Percentiles rank a stretch among this genome's conserved stretches.
Evolutionary conservation across 2,329 filamentous ascomycete genomes (phyloP).

Genomic region (Fusarium sublunatum): DNA sequence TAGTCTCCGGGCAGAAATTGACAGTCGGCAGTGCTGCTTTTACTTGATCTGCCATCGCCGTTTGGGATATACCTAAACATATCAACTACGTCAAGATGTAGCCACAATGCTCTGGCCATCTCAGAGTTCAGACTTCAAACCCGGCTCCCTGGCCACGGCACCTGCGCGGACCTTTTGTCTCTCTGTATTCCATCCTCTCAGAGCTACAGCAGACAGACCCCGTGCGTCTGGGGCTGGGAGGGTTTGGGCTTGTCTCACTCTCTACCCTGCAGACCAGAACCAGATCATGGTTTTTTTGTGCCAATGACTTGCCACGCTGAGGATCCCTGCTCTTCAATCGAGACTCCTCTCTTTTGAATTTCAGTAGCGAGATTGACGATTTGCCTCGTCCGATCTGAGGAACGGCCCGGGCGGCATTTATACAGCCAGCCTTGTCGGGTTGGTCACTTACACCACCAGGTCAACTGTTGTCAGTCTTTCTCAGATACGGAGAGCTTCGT

Average conservation of each 20-base stretch:
- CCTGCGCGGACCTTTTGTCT: slow-evolving; percentile 24
- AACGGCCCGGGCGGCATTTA: slow-evolving; percentile 29
- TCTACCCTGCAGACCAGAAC: slow-evolving; percentile 6
- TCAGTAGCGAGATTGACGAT: neutral
- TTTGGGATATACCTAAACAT: neutral
- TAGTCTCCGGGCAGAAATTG: slow-evolving; percentile 24
- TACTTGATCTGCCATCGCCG: neutral
- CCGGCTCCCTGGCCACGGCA: slow-evolving; percentile 39
- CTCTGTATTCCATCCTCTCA: slow-evolving; percentile 15
- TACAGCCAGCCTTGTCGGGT: slow-evolving; percentile 22
- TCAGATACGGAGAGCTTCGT: neutral
- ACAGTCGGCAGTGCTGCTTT: neutral
- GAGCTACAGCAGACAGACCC: slow-evolving; percentile 4
- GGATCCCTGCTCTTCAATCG: slow-evolving; percentile 14
- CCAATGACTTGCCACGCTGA: slow-evolving; percentile 17
- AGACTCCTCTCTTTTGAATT: neutral
- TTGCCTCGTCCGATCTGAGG: slow-evolving; percentile 32
- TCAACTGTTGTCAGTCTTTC: neutral
- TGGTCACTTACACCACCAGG: slow-evolving; percentile 6
- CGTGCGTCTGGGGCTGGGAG: slow-evolving; percentile 9
- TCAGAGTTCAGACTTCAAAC: neutral
- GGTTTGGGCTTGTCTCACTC: slow-evolving; percentile 4
- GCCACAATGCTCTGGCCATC: slow-evolving; percentile 21
- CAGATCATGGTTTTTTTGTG: slow-evolving; percentile 31
- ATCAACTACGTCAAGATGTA: slow-evolving; percentile 3